A percentile compares a stretch with the other conserved stretches of the same genome.
Evolutionary conservation across 2,329 filamentous ascomycete genomes (phyloP).

Genomic region (Fusarium piperis): DNA sequence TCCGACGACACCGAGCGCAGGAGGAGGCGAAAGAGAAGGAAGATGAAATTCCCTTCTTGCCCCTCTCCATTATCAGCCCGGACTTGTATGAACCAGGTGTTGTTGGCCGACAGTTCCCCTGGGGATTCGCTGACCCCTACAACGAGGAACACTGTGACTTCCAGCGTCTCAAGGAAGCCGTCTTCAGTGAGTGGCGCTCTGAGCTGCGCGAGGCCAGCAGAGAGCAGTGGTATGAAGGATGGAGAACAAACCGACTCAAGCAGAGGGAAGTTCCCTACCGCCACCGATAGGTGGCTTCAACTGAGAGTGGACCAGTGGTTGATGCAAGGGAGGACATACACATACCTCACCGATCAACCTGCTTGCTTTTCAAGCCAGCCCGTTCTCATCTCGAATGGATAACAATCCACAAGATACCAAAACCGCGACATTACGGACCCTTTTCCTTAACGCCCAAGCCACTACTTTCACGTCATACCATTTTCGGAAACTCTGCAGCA

Average conservation of each 20-base stretch:
- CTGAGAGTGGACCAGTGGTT: background rate
- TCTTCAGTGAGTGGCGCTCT: conserved; percentile 92
- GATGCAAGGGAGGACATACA: conserved; percentile 8
- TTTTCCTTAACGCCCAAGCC: conserved; percentile 35
- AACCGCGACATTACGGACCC: conserved; percentile 28
- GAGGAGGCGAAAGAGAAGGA: conserved; percentile 60
- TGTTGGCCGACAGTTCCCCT: conserved; percentile 89
- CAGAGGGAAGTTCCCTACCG: conserved; percentile 56
- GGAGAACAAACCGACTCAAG: conserved; percentile 80
- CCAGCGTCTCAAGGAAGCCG: conserved; percentile 84
- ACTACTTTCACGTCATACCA: conserved; percentile 33
- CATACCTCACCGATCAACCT: background rate
- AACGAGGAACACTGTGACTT: conserved; percentile 95
- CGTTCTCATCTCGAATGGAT: conserved; percentile 5
- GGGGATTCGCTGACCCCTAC: conserved; percentile 96
- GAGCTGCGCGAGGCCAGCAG: conserved; percentile 91
- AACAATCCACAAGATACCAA: conserved; percentile 31
- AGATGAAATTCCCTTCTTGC: conserved; percentile 75
- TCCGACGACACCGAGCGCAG: conserved; percentile 57
- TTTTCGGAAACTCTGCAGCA: conserved; percentile 47
- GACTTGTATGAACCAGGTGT: conserved; percentile 86
- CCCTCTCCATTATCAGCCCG: conserved; percentile 92
- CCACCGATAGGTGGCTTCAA: conserved; percentile 43
- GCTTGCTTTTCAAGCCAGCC: conserved; percentile 11
- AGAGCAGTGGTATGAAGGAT: conserved; percentile 95